Evolutionary conservation across 2,329 filamentous ascomycete species (phyloP).

Genomic region (Calonectria pteridis): DNA sequence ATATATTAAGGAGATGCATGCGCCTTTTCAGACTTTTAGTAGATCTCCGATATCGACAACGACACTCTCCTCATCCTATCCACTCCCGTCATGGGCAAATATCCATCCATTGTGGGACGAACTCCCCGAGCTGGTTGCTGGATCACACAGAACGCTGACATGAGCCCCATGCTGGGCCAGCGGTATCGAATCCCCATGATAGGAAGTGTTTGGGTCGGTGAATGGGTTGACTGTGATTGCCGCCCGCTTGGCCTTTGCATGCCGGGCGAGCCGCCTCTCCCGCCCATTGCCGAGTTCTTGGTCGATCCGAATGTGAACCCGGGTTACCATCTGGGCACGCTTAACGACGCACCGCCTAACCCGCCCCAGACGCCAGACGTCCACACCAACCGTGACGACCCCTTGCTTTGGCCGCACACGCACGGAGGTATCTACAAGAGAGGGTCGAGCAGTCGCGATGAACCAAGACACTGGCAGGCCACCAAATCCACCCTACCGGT

Average conservation of each 20-base stretch:
- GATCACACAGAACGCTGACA: background rate
- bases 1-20: background rate
- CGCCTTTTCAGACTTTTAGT: background rate
- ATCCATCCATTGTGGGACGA: background rate
- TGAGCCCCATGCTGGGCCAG: background rate
- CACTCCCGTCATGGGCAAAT: background rate
- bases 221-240: slow-evolving; percentile 15
- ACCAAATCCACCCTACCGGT: background rate
- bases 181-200: background rate
- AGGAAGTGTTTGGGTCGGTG: background rate
- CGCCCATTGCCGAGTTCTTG: slow-evolving; percentile 11
- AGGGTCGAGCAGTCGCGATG: background rate
- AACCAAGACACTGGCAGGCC: background rate
- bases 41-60: background rate
- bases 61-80: background rate
- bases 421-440: background rate
- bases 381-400: background rate
- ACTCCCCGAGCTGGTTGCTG: background rate
- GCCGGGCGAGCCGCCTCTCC: slow-evolving; percentile 13
- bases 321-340: background rate
- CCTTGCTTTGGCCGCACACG: background rate
- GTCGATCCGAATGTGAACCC: slow-evolving; percentile 4
- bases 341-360: background rate
- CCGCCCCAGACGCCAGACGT: background rate
- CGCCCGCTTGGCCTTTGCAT: background rate